Evolutionary conservation across 208 protist species (phyloP).

Genomic region (Angomonas ambiguus): DNA sequence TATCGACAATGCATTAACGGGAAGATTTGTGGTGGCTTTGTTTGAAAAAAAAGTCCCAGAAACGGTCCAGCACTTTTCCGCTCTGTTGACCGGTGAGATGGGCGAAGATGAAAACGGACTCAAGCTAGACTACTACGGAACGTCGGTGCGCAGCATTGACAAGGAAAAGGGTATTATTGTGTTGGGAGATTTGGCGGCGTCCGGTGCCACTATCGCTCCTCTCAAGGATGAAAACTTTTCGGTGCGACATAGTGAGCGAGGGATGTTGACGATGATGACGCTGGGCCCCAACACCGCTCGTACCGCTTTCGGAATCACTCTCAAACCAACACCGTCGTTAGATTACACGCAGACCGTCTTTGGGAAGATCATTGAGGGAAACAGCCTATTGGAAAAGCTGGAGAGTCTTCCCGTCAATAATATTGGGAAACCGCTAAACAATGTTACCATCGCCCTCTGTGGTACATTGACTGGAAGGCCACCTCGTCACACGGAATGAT

Average conservation of each 20-base stretch:
- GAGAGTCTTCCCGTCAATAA: slow-evolving; percentile 60
- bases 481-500: slow-evolving; percentile 18
- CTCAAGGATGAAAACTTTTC: slow-evolving; percentile 88
- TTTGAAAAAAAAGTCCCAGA: slow-evolving; percentile 81
- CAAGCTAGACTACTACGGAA: slow-evolving; percentile 78
- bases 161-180: slow-evolving; percentile 39
- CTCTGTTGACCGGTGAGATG: slow-evolving; percentile 69
- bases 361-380: slow-evolving; percentile 85
- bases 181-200: slow-evolving; percentile 44
- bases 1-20: slow-evolving; percentile 63
- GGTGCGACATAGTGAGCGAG: slow-evolving; percentile 73
- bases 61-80: slow-evolving; percentile 87
- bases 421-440: slow-evolving; percentile 44
- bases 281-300: slow-evolving; percentile 65
- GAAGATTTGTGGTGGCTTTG: slow-evolving; percentile 86
- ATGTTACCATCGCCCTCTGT: slow-evolving; percentile 64
- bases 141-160: slow-evolving; percentile 52
- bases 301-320: slow-evolving; percentile 74
- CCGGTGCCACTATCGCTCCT: slow-evolving; percentile 20
- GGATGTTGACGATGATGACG: slow-evolving; percentile 87
- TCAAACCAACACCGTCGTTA: slow-evolving; percentile 47
- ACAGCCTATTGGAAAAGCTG: slow-evolving; percentile 63
- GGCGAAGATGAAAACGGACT: slow-evolving; percentile 41
- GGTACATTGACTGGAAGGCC: slow-evolving; percentile 63
- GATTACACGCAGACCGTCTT: slow-evolving; percentile 96